Base-by-base conservation (phyloP, 371 early-diverging fungal genomes). In the Mycotypha africana region DNA sequence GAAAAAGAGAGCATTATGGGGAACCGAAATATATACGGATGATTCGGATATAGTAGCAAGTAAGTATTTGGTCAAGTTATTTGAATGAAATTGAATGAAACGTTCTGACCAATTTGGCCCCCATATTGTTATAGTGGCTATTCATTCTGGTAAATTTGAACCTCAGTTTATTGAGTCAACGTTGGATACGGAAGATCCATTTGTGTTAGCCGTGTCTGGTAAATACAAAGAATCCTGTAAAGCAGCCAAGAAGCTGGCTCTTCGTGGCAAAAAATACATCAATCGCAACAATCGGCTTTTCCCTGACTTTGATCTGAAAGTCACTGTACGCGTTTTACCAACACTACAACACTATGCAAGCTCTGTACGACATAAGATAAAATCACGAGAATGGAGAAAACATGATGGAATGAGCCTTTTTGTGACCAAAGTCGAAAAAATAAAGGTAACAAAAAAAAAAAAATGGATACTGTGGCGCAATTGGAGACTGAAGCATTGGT, bases 41-140 rank as follows among this genome's bases (percentile, higher is more conserved):
- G 92, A 92, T 57, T 89, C 90, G 0, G 92, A 92, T 49, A 67
- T 90, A 22, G 89, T 92, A 19, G 82, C 89, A 11, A 84, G 88
- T 88, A 70, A 61, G 62, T 53, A 17, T 19, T 40, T 20, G 19
- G 11, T 7, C 2, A 10, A n/a, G n/a, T n/a, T n/a, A n/a, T n/a
- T n/a, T n/a, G n/a, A n/a, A n/a, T n/a, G n/a, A n/a, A n/a, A n/a
- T n/a, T 42, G 4, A 1, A 21, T 1, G 30, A 21, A 33, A 12
- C 1, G 6, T 14, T 10, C 5, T 49, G 14, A n/a, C n/a, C n/a
- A n/a, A n/a, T n/a, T n/a, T n/a, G n/a, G n/a, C n/a, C n/a, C n/a
- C n/a, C n/a, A n/a, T n/a, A n/a, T n/a, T n/a, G n/a, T n/a, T 19
- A 15, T 38, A 66, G 72, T 73, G 66, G 54, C 51, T 10, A 56